Evolutionary conservation across 2,329 filamentous ascomycete genomes (phyloP).

Genomic region (Trichoderma sp.): DNA sequence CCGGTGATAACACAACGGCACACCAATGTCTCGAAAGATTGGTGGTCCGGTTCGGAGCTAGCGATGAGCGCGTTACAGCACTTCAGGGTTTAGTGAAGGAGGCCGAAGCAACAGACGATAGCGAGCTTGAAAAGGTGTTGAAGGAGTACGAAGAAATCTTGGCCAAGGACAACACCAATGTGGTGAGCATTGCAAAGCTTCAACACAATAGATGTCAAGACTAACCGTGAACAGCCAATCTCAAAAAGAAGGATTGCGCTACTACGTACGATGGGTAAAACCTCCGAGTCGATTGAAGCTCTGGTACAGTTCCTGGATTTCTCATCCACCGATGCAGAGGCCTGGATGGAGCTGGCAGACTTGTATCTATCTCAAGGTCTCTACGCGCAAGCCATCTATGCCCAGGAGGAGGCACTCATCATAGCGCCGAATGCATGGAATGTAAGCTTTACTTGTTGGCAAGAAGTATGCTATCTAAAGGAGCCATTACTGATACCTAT

Average conservation of each 20-base stretch:
- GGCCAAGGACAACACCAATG: slow-evolving; percentile 70
- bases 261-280: slow-evolving; percentile 68
- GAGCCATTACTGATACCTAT: slow-evolving; percentile 20
- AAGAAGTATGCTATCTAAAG: not conserved
- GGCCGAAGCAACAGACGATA: slow-evolving; percentile 66
- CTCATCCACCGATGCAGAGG: slow-evolving; percentile 85
- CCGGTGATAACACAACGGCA: slow-evolving; percentile 77
- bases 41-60: slow-evolving; percentile 72
- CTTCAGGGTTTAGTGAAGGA: slow-evolving; percentile 81
- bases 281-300: slow-evolving; percentile 69
- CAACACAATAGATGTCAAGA: slow-evolving; percentile 8
- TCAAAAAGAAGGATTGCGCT: slow-evolving; percentile 81
- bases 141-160: slow-evolving; percentile 76
- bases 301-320: slow-evolving; percentile 75
- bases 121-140: slow-evolving; percentile 66
- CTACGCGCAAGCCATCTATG: slow-evolving; percentile 79
- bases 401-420: slow-evolving; percentile 85
- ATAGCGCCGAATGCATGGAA: slow-evolving; percentile 93
- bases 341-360: slow-evolving; percentile 88
- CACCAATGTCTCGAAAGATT: slow-evolving; percentile 72
- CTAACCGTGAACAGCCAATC: slow-evolving; percentile 61
- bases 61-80: slow-evolving; percentile 84
- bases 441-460: slow-evolving; percentile 50
- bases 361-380: slow-evolving; percentile 78
- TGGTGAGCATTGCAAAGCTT: slow-evolving; percentile 51